These are phyloP conservation scores for Lathyrus aphaca DNA, from an alignment of 306 rosid genomes.

Conservation along the genomic window DNA sequence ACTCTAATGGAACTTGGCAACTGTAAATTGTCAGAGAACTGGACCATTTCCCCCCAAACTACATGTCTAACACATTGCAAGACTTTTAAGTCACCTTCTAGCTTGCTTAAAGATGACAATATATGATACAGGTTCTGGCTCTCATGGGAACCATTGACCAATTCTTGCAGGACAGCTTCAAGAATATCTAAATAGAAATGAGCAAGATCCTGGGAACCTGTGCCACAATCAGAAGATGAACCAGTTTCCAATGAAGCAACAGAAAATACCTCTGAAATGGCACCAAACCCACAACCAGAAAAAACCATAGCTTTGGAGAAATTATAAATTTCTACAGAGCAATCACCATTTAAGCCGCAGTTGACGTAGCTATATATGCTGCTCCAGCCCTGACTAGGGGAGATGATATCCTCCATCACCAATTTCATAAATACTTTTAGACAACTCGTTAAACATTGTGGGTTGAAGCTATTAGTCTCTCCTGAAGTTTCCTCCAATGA, in stretches of 20 bases:
- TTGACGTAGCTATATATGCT: conserved; percentile 62
- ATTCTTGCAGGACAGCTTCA: conserved; percentile 68
- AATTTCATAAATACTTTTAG: conserved; percentile 75
- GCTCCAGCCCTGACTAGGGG: conserved; percentile 94
- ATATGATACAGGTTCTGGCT: conserved; percentile 68
- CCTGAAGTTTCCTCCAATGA: conserved; percentile 48
- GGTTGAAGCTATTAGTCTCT: conserved; percentile 51
- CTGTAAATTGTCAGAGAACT: conserved; percentile 85
- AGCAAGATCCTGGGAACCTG: conserved; percentile 66
- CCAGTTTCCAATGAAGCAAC: conserved; percentile 58
- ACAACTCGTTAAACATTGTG: conserved; percentile 68
- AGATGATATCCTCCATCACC: conserved; percentile 84
- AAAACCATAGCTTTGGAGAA: conserved; percentile 87
- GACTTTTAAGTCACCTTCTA: conserved; percentile 76
- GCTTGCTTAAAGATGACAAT: conserved; percentile 80
- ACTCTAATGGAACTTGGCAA: conserved; percentile 85
- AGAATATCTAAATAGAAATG: conserved; percentile 69
- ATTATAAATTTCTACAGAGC: conserved; percentile 56
- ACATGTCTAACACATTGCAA: conserved; percentile 73
- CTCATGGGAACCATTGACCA: conserved; percentile 67
- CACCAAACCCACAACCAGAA: conserved; percentile 90
- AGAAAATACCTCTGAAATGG: conserved; percentile 78
- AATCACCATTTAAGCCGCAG: conserved; percentile 64
- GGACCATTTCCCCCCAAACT: conserved; percentile 85
- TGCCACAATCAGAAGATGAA: conserved; percentile 44